A percentile compares a stretch with the other conserved stretches of the same genome.
These are phyloP conservation scores for Ustilaginoidea virens DNA, from an alignment of 2,329 filamentous ascomycete species.

Conservation along the genomic window DNA sequence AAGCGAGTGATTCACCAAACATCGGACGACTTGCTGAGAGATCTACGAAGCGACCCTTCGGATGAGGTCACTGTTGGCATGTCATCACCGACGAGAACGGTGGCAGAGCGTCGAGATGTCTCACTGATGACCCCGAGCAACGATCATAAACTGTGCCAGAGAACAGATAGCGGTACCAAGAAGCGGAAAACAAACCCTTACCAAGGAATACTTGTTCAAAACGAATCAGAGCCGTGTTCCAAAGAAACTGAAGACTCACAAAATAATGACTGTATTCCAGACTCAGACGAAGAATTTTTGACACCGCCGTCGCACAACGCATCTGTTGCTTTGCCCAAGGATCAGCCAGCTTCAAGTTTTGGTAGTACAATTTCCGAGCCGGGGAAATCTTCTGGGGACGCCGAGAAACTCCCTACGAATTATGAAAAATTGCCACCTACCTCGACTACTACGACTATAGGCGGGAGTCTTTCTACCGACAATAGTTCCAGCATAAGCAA, in stretches of 20 bases:
- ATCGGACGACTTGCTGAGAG: neutral
- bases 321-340: neutral
- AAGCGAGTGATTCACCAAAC: constrained; percentile 8
- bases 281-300: constrained; percentile 41
- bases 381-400: neutral
- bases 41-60: constrained; percentile 1
- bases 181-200: constrained; percentile 7
- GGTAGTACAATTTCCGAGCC: constrained; percentile 3
- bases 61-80: constrained; percentile 9
- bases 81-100: constrained; percentile 13
- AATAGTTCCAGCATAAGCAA: constrained; percentile 2
- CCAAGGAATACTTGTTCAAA: constrained; percentile 2
- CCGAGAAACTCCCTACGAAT: too few species aligned
- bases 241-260: neutral
- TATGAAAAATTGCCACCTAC: too few species aligned
- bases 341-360: constrained; percentile 1
- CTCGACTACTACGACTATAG: too few species aligned
- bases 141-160: constrained; percentile 5
- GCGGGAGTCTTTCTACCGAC: constrained; percentile 1
- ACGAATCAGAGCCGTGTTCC: constrained; percentile 5
- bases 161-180: constrained; percentile 5
- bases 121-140: constrained; percentile 4
- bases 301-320: constrained; percentile 16
- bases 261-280: constrained; percentile 27
- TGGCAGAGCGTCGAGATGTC: constrained; percentile 5